Conservation (phyloP, 495 filamentous ascomycete genomes). For the Penicillium maclennaniae region DNA sequence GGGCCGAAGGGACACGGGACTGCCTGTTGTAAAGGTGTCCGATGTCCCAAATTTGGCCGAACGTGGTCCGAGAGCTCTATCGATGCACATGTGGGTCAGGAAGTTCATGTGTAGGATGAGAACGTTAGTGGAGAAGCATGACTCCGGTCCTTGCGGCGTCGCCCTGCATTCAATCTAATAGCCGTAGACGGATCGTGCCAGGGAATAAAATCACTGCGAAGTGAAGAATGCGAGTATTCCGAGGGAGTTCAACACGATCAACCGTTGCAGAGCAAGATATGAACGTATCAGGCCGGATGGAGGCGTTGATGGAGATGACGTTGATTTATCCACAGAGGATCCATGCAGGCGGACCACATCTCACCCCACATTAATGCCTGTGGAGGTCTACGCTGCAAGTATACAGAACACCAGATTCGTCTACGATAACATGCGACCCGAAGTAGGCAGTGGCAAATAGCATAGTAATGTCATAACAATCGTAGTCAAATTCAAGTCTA, state of each 20-base stretch:
- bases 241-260: background rate
- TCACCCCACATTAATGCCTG: background rate
- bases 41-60: constrained; percentile 8
- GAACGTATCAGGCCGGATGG: background rate
- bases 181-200: too few species aligned
- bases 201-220: background rate
- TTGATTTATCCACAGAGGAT: background rate
- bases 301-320: constrained; percentile 3
- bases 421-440: background rate
- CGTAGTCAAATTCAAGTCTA: constrained; percentile 26
- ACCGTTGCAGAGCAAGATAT: too few species aligned
- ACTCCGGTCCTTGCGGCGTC: constrained; percentile 1
- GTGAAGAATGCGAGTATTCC: background rate
- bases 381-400: background rate
- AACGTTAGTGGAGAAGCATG: background rate
- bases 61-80: constrained; percentile 16
- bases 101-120: background rate
- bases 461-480: constrained; percentile 15
- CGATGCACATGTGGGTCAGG: background rate
- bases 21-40: constrained; percentile 8
- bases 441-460: background rate
- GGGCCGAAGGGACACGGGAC: constrained; percentile 17
- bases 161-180: background rate
- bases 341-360: background rate
- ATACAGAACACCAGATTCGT: background rate